phyloP scores from a whole-genome alignment of 768 basidiomycete species.

The Tricholomella constricta region DNA sequence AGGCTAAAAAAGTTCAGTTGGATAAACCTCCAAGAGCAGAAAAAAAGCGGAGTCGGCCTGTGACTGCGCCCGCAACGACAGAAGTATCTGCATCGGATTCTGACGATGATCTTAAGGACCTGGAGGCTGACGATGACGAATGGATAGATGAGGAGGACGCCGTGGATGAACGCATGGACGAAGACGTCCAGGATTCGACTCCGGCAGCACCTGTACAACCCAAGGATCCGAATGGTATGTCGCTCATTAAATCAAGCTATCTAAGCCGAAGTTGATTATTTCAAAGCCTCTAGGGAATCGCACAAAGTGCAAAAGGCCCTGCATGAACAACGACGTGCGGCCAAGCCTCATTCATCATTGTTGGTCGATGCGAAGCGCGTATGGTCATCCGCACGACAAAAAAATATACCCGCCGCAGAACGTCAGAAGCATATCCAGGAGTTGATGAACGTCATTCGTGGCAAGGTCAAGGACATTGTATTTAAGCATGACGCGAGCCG shows the following conservation, averaged over 20 bases:
- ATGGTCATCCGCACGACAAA: slow-evolving; percentile 77
- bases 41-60: slow-evolving; percentile 52
- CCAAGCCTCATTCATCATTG: slow-evolving; percentile 75
- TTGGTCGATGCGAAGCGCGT: slow-evolving; percentile 72
- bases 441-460: slow-evolving; percentile 76
- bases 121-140: slow-evolving; percentile 36
- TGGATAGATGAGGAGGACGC: slow-evolving; percentile 36
- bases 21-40: slow-evolving; percentile 31
- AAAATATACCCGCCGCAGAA: slow-evolving; percentile 67
- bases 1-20: slow-evolving; percentile 53
- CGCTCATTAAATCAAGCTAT: slow-evolving; percentile 15
- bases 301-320: slow-evolving; percentile 72
- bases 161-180: slow-evolving; percentile 31
- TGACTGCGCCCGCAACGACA: slow-evolving; percentile 42
- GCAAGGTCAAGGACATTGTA: slow-evolving; percentile 82
- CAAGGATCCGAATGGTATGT: slow-evolving; percentile 65
- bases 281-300: slow-evolving; percentile 61
- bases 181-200: slow-evolving; percentile 28
- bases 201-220: slow-evolving; percentile 20
- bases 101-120: slow-evolving; percentile 39
- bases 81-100: slow-evolving; percentile 40
- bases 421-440: slow-evolving; percentile 73
- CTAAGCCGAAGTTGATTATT: slow-evolving; percentile 1
- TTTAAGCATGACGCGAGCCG: slow-evolving; percentile 92
- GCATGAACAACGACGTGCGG: slow-evolving; percentile 68